Evolutionary conservation across 768 basidiomycete species (phyloP).

Genomic region (Infundibulicybe gibba): DNA sequence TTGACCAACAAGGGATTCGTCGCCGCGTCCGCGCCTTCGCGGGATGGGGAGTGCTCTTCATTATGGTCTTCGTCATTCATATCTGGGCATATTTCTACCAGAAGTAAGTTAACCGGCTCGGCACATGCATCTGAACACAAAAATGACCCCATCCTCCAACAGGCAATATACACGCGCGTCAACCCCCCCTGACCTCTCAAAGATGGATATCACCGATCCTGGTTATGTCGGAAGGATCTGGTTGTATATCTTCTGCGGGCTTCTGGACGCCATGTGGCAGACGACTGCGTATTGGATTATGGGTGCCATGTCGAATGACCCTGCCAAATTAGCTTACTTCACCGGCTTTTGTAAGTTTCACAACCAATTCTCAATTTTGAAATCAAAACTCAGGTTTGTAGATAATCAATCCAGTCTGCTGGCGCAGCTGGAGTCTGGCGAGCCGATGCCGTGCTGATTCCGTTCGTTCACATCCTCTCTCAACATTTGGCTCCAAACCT

Average conservation of each 20-base stretch:
- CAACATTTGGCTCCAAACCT: not conserved
- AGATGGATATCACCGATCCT: constrained; percentile 58
- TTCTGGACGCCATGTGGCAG: constrained; percentile 85
- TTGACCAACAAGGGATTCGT: constrained; percentile 52
- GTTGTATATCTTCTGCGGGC: constrained; percentile 69
- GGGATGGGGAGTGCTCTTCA: constrained; percentile 61
- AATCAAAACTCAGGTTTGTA: constrained; percentile 11
- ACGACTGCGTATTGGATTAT: constrained; percentile 80
- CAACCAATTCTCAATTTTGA: not conserved
- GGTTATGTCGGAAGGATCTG: constrained; percentile 52
- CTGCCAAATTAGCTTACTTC: constrained; percentile 75
- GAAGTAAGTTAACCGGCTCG: constrained; percentile 31
- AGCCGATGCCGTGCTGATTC: constrained; percentile 55
- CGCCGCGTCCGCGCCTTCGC: constrained; percentile 70
- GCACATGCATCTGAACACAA: constrained; percentile 9
- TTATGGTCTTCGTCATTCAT: constrained; percentile 66
- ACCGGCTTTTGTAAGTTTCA: constrained; percentile 70
- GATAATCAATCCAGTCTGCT: constrained; percentile 74
- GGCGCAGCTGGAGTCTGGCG: constrained; percentile 74
- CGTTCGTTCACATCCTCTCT: constrained; percentile 39
- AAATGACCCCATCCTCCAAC: not conserved
- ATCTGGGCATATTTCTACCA: constrained; percentile 79
- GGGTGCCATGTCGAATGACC: constrained; percentile 84
- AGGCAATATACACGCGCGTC: constrained; percentile 60
- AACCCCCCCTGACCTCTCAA: constrained; percentile 30